Percentiles rank a stretch among this genome's conserved stretches.
Conservation (phyloP, 2,329 filamentous ascomycete genomes). For the Verticillium nubilum region DNA sequence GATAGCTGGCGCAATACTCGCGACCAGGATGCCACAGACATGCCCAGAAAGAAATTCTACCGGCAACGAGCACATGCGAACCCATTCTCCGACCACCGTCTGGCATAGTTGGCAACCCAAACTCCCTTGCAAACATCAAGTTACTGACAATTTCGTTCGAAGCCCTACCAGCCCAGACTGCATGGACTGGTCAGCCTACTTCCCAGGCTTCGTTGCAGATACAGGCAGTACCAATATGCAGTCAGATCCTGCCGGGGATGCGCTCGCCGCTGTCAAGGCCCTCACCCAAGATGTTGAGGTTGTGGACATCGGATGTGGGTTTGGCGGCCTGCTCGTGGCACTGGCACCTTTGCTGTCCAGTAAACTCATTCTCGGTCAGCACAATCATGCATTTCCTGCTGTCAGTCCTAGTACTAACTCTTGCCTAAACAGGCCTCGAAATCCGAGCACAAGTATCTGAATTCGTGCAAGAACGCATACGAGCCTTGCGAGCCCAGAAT, state of each 20-base stretch:
- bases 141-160: neutral
- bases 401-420: conserved; percentile 9
- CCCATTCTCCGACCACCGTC: conserved; percentile 89
- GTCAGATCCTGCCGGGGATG: conserved; percentile 12
- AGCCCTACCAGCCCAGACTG: conserved; percentile 73
- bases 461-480: conserved; percentile 84
- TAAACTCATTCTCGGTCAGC: conserved; percentile 70
- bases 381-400: neutral
- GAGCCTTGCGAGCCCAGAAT: conserved; percentile 68
- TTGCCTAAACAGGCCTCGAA: conserved; percentile 63
- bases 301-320: conserved; percentile 95
- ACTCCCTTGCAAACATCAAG: conserved; percentile 10
- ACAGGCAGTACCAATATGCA: neutral
- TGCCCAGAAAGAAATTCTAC: conserved; percentile 95
- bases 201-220: conserved; percentile 62
- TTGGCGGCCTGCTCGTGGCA: conserved; percentile 84
- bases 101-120: conserved; percentile 63
- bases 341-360: conserved; percentile 77
- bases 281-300: conserved; percentile 74
- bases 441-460: conserved; percentile 87
- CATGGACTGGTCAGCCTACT: conserved; percentile 90
- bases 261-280: conserved; percentile 19
- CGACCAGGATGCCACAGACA: conserved; percentile 45
- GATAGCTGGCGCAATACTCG: conserved; percentile 57
- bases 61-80: conserved; percentile 95